These are phyloP conservation scores for Dactylonectria estremocensis DNA, from an alignment of 2,329 filamentous ascomycete genomes.

Conservation along the genomic window DNA sequence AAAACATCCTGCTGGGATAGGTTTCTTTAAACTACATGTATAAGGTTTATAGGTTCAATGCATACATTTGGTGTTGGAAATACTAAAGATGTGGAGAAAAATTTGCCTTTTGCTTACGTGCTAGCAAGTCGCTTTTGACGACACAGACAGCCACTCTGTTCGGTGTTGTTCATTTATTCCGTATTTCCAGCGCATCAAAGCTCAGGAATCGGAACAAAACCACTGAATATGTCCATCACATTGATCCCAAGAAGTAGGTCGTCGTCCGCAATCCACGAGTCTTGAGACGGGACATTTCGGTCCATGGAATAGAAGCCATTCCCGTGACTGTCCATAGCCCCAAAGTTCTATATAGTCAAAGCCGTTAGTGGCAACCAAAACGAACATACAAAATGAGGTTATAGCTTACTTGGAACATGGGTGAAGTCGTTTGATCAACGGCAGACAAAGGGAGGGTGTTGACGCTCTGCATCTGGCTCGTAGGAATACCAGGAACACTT, in stretches of 20 bases:
- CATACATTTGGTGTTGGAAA: too few species aligned
- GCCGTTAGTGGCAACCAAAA: neutral
- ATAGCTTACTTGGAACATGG: constrained; percentile 16
- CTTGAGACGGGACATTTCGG: constrained; percentile 29
- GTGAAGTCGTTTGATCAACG: neutral
- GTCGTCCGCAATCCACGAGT: constrained; percentile 34
- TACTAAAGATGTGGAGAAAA: too few species aligned
- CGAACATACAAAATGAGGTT: neutral
- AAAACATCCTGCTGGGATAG: too few species aligned
- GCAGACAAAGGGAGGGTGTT: neutral
- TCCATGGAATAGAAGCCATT: constrained; percentile 16
- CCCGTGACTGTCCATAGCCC: constrained; percentile 5
- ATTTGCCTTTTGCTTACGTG: too few species aligned
- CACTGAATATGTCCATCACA: constrained; percentile 45
- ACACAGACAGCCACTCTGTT: too few species aligned
- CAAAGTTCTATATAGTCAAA: neutral
- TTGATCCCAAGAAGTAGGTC: constrained; percentile 40
- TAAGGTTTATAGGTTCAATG: neutral
- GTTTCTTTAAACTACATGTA: neutral
- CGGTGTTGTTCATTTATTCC: neutral
- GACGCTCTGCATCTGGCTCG: neutral
- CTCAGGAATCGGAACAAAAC: constrained; percentile 21
- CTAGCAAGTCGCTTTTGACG: too few species aligned
- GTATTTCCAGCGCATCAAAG: constrained; percentile 1
- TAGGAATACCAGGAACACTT: neutral